Conservation (phyloP, 148 eudicot species). For the Camellia japonica region DNA sequence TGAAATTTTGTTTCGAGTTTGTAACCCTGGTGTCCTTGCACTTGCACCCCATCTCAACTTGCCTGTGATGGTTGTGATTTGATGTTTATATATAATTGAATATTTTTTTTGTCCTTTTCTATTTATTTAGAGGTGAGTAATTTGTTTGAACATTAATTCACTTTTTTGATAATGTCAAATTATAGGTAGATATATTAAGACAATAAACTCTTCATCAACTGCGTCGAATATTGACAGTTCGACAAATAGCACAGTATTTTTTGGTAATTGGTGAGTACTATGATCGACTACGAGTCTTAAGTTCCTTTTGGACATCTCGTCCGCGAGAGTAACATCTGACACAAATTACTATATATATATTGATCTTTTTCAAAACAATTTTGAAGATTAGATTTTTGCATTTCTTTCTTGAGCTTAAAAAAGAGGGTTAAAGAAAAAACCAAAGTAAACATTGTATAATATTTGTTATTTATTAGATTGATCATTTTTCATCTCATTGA, state of each 20-base stretch:
- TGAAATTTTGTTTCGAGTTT: neutral
- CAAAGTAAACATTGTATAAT: no score
- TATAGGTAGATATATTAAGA: slow-evolving; percentile 92
- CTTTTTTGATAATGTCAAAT: neutral
- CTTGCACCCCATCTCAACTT: neutral
- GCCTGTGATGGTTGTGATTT: neutral
- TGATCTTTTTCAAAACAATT: neutral
- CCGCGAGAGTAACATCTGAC: slow-evolving; percentile 74
- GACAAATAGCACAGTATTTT: slow-evolving; percentile 90
- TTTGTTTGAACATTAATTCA: neutral
- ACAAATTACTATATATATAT: neutral
- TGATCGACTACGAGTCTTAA: slow-evolving; percentile 82
- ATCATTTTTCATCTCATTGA: neutral
- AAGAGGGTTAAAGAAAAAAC: no score
- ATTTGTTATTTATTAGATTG: neutral
- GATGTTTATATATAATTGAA: neutral
- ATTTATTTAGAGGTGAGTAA: neutral
- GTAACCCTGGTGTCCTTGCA: neutral
- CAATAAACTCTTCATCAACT: slow-evolving; percentile 92
- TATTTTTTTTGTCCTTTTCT: neutral
- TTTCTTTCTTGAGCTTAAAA: no score
- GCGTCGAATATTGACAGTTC: slow-evolving; percentile 62
- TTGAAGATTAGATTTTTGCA: neutral
- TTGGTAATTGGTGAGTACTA: slow-evolving; percentile 87
- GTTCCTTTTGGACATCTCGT: slow-evolving; percentile 91